Evolutionary conservation across 2,329 filamentous ascomycete species (phyloP).

Genomic region (Aspergillus pseudoterreus): DNA sequence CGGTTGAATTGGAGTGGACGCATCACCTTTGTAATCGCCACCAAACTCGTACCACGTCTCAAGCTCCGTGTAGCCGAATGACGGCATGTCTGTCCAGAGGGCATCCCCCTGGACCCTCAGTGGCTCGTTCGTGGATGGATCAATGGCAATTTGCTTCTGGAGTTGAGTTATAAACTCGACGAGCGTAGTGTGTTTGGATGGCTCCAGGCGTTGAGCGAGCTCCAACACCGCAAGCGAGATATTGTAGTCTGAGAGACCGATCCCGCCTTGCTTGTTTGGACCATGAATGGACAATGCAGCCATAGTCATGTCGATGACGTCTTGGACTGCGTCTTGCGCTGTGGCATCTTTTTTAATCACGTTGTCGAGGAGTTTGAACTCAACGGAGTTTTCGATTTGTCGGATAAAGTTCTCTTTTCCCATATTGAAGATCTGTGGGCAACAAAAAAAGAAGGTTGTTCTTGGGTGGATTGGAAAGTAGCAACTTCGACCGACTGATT

Average conservation of each 20-base stretch:
- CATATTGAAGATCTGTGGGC: not conserved
- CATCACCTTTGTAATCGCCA: not conserved
- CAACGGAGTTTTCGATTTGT: not conserved
- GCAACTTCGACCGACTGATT: not conserved
- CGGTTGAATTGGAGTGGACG: not conserved
- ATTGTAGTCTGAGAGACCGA: not conserved
- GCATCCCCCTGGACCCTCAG: not conserved
- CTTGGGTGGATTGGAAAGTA: not conserved
- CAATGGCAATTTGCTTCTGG: not conserved
- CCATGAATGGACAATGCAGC: not conserved
- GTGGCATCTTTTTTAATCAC: not conserved
- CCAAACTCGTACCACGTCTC: not conserved
- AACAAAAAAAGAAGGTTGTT: not conserved
- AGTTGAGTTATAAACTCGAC: not conserved
- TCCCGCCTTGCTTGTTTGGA: not conserved
- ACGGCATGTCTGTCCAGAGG: not conserved
- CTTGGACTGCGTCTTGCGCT: not conserved
- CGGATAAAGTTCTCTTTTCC: constrained; percentile 1
- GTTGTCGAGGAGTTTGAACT: not conserved
- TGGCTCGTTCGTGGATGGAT: not conserved
- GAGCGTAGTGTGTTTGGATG: not conserved
- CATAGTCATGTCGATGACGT: not conserved
- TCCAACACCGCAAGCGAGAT: not conserved
- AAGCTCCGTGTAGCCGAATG: not conserved
- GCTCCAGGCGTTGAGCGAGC: not conserved